Conservation (phyloP, 805 yeast genomes). For the Millerozyma miso region DNA sequence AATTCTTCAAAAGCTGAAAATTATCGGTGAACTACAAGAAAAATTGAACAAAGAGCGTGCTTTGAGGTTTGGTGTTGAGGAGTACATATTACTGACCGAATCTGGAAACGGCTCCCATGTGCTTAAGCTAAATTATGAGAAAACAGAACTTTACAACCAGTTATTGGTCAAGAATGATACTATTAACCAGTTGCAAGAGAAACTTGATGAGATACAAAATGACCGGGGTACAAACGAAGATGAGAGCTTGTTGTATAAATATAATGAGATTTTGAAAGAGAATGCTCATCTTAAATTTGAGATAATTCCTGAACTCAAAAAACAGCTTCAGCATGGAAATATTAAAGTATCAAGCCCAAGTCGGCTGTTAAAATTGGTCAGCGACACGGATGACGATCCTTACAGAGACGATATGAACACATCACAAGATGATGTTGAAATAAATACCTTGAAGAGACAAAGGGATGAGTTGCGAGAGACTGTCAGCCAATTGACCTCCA, state of each 20-base stretch:
- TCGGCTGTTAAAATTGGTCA: conserved; percentile 7
- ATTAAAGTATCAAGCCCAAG: background rate
- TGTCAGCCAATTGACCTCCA: conserved; percentile 32
- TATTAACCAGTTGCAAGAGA: conserved; percentile 44
- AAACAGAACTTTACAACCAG: conserved; percentile 47
- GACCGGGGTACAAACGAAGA: conserved; percentile 25
- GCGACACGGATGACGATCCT: background rate
- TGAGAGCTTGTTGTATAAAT: conserved; percentile 31
- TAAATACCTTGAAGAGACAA: conserved; percentile 23
- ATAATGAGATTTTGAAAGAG: conserved; percentile 35
- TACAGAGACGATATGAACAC: conserved; percentile 12
- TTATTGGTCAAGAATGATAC: conserved; percentile 46
- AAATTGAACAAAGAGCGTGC: conserved; percentile 61
- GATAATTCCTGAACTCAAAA: conserved; percentile 45
- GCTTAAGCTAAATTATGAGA: conserved; percentile 53
- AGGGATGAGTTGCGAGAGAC: conserved; percentile 40
- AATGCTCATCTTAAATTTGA: conserved; percentile 39
- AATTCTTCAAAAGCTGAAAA: conserved; percentile 12
- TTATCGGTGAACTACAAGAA: conserved; percentile 50
- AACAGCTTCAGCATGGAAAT: conserved; percentile 12
- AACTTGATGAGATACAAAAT: conserved; percentile 33
- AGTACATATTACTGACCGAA: conserved; percentile 55
- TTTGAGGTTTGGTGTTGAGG: conserved; percentile 67
- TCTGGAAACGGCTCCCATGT: conserved; percentile 50
- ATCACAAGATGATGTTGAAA: conserved; percentile 11